Base-by-base conservation (phyloP, 345 rosid species). In the Tarenaya hassleriana region DNA sequence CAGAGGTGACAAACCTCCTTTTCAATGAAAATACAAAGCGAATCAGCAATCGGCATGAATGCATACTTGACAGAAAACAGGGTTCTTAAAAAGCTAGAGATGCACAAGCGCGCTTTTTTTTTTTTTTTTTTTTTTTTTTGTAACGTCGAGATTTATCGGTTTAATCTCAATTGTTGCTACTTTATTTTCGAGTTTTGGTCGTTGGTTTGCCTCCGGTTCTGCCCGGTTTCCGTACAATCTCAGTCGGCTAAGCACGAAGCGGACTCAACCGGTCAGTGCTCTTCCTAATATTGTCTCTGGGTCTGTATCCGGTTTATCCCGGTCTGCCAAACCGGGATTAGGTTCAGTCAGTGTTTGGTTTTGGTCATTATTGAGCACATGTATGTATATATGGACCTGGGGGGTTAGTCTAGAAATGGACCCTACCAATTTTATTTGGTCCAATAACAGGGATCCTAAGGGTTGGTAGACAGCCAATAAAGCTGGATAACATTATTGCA, bases 111-210 rank as follows among this genome's bases (percentile, higher is more conserved):
- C 6, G 41, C 8, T 34, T 16, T 34, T 59, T 50, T 52, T 65
- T 49, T 65, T 52, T 64, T 64, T 63, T 56, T 58, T 58, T 64
- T 48, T 45, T 48, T 50, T 39, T 55, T 12, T 34, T 35, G 49
- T 63, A 40, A 33, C 20, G 1, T 34, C 4, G 18, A n/a, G 1
- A 8, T 0, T 45, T 9, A 39, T 33, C 52, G 61, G 70, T 66
- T 66, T 33, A 5, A 46, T 44, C 39, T 44, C 39, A 10, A 65
- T 9, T 15, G 37, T 18, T 1, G 39, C 50, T 50, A 32, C 64
- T 52, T 44, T 35, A 56, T 34, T 51, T 55, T 15, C 7, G 5
- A 24, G 29, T 24, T 24, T 24, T 24, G 5, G 2, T 2, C 29
- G 2, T 24, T 24, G 29, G 5, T 24, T 24, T 24, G 29, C 2